Evolutionary conservation across 257 asterid species (phyloP), one percentile per base, ranked within the genome.

Genomic region (Mitragyna speciosa): DNA sequence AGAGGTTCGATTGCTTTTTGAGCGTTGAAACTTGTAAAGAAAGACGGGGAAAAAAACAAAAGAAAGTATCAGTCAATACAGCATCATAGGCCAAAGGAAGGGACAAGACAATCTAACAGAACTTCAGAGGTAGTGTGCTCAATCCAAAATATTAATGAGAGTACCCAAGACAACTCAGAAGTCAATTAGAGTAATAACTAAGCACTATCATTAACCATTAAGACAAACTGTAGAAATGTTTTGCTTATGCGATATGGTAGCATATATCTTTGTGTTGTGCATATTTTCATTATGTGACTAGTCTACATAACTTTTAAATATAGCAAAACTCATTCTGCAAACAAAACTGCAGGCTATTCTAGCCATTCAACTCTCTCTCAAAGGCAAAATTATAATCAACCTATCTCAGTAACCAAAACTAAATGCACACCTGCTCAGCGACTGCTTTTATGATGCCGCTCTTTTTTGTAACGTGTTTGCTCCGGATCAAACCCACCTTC

Each of bases 401-500:
- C 2, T 28, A 63, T 61, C 61, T 73, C 59, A 20, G 78, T 28
- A 68, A n/a, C 80, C 80, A 82, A 39, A 72, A 77, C 20, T 58
- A 52, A 12, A 72, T 33, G 73, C 10, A 58, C 36, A 59, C 79
- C 88, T 71, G 79, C 83, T 88, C 82, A 82, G 78, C 80, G 78
- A 70, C 83, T 80, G 31, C 94, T 61, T 80, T 86, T 91, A 91
- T 95, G 98, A 84, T 83, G 89, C 16, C 99, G 84, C 83, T 91
- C 96, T 87, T 95, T 95, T 80, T 86, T 92, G 72, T 54, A 95
- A 12, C 97, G 96, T 7, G 86, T 71, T 85, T 93, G 99, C 68
- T 85, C 90, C 6, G 99, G 99, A 84, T 94, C 99, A 51, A 95
- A 95, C 10, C 99, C 99, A 4, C 99, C 99, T 89, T 95, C 97